Evolutionary conservation across 441 rosid genomes (phyloP).

Genomic region (Arabidopsis lyrata): DNA sequence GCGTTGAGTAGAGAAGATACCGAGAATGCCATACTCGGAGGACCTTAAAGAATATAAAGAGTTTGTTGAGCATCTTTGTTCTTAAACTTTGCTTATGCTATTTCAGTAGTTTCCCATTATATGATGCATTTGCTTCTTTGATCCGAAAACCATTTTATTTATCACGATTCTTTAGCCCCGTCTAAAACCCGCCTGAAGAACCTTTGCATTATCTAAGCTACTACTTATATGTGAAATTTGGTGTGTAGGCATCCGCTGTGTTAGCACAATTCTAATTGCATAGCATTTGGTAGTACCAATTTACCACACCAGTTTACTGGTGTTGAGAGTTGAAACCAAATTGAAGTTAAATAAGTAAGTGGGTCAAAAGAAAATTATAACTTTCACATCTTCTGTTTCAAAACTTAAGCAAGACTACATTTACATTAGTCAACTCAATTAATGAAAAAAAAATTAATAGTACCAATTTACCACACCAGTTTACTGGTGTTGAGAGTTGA

Average conservation of each 20-base stretch:
- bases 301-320: too few relatives aligned
- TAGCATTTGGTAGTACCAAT: too few relatives aligned
- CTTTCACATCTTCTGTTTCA: conserved; percentile 5
- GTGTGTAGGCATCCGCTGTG: too few relatives aligned
- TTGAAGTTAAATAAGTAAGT: background rate
- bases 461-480: too few relatives aligned
- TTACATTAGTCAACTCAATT: conserved; percentile 9
- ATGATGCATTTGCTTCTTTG: conserved; percentile 24
- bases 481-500: background rate
- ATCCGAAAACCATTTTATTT: background rate
- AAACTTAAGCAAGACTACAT: background rate
- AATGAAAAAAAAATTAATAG: background rate
- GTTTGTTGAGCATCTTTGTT: conserved; percentile 30
- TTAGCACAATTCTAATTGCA: too few relatives aligned
- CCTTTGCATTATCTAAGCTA: too few relatives aligned
- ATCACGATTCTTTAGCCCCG: conserved; percentile 3
- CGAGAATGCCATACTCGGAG: conserved; percentile 93
- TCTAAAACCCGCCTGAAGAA: too few relatives aligned
- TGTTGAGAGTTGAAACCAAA: background rate
- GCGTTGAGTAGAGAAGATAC: conserved; percentile 95
- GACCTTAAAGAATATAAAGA: conserved; percentile 58
- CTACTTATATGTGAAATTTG: too few relatives aligned
- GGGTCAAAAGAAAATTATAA: background rate
- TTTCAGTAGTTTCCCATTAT: background rate
- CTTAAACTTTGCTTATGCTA: conserved; percentile 9